Evolutionary conservation across 108 stramenopile genomes (phyloP), one percentile per base, ranked within the genome.

Genomic region (Nitzschia sp.): DNA sequence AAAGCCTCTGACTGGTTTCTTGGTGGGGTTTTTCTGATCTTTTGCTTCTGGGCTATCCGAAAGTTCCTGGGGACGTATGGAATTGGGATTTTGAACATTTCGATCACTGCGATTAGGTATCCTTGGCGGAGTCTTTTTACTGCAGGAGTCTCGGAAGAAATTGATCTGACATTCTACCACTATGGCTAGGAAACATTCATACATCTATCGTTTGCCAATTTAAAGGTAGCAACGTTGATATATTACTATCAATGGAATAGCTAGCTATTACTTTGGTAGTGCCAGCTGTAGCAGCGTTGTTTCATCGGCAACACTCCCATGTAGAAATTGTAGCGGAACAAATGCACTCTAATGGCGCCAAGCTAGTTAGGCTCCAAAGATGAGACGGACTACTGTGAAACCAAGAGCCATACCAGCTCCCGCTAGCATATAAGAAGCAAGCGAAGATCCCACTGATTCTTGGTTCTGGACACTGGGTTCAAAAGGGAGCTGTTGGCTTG

Each of bases 361-460:
- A n/a, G n/a, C 17, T 54, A 34, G 29, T 5, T 34, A 34, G 29
- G 29, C 69, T 19, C 88, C 88, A 61, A 92, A 81, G 10, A 92
- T 51, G 11, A 72, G 78, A 44, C 88, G 79, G 7, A 92, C 91
- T 11, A 92, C 5, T 56, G 81, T 66, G 26, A 89, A 78, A 14
- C 91, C 91, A 0, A 92, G 10, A 10, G 84, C 73, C 38, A 92
- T 78, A 14, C 91, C 91, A 10, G 76, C 87, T 26, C 91, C 91
- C 17, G 86, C 86, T 20, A 92, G 69, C 57, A 78, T 71, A 53
- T 92, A 92, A 0, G 86, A 87, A 39, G 70, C 91, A 20, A 92
- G 57, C 11, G 60, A 65, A 10, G 83, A 78, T 12, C 85, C 91
- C 25, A 87, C 50, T 10, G 84, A 65, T 65, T 84, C 75, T 48